Evolutionary conservation across 495 filamentous ascomycete genomes (phyloP), one percentile per base, ranked within the genome.

Genomic region (Cercophora scortea): DNA sequence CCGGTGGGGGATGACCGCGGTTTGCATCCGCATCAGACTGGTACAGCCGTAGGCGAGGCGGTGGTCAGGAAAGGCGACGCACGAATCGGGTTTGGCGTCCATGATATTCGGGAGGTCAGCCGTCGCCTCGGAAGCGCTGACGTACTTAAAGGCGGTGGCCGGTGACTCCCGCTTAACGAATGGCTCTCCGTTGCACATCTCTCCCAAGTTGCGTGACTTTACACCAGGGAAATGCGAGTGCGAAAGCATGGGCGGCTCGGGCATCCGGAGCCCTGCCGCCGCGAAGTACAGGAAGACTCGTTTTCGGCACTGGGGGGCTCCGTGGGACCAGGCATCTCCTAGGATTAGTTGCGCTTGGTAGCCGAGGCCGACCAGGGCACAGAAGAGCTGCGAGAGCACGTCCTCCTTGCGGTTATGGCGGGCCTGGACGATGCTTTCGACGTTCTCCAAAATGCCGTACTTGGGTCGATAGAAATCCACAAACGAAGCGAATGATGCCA

Each of bases 391-490:
- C 5, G 83, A 80, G 41, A 88, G 80, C 2, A 85, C 73, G 54
- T 87, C 85, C 15, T 81, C 65, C 6, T 72, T 65, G 13, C 66
- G 63, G 38, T 64, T 59, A 13, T 47, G 62, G 32, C 57, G 61
- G 36, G 48, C 56, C 43, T 67, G 69, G 0, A 86, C 74, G 66
- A 91, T 86, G 1, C 58, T 65, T 4, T 73, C 57, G 0, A 91
- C 87, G 54, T 91, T 91, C 64, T 91, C 87, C 4, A 91, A 69
- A 0, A 90, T 41, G 12, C 79, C 85, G 61, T 87, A 89, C 25
- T 79, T 74, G 0, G 88, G 88, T 0, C 82, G 74, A 56, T 87
- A 90, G 12, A 89, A 71, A 52, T 90, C 88, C 4, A 90, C 69
- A 52, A 77, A 87, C 0, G 88, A 73, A 4, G 82, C 79, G n/a